Conservation (phyloP, 306 rosid genomes). For the Castanea sativa region DNA sequence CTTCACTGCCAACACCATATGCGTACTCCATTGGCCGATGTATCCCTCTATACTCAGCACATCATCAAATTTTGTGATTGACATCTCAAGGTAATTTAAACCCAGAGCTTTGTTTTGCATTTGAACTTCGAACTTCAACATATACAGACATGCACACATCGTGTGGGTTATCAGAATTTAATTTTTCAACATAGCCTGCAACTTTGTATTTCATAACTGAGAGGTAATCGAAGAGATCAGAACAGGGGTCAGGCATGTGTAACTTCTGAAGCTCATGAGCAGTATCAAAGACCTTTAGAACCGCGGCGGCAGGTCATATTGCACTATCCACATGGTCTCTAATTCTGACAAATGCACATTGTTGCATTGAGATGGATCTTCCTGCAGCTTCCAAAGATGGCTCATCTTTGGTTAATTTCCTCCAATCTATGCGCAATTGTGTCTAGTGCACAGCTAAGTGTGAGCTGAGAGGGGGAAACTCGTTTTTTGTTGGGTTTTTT, state of each 20-base stretch:
- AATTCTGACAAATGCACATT: constrained; percentile 30
- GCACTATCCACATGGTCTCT: constrained; percentile 47
- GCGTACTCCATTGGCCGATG: constrained; percentile 60
- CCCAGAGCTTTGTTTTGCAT: constrained; percentile 50
- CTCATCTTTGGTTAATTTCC: constrained; percentile 33
- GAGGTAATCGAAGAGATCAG: constrained; percentile 49
- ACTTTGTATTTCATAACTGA: constrained; percentile 42
- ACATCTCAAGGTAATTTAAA: constrained; percentile 60
- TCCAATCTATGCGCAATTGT: constrained; percentile 50
- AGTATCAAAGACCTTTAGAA: constrained; percentile 47
- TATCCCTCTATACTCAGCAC: constrained; percentile 27
- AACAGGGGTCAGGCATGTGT: constrained; percentile 26
- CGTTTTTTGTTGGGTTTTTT: too few relatives aligned
- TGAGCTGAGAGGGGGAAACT: too few relatives aligned
- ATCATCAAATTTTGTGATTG: constrained; percentile 31
- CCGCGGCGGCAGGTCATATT: constrained; percentile 59
- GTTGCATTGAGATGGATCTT: constrained; percentile 14
- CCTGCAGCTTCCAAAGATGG: constrained; percentile 46
- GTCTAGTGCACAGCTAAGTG: constrained; percentile 20
- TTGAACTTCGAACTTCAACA: constrained; percentile 50
- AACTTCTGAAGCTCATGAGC: constrained; percentile 56
- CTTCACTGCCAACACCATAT: constrained; percentile 59
- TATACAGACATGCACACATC: constrained; percentile 49
- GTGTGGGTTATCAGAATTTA: constrained; percentile 47
- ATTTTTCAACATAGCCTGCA: constrained; percentile 47